Conservation (phyloP, 2,329 filamentous ascomycete genomes). For the Verticillium alfalfae region DNA sequence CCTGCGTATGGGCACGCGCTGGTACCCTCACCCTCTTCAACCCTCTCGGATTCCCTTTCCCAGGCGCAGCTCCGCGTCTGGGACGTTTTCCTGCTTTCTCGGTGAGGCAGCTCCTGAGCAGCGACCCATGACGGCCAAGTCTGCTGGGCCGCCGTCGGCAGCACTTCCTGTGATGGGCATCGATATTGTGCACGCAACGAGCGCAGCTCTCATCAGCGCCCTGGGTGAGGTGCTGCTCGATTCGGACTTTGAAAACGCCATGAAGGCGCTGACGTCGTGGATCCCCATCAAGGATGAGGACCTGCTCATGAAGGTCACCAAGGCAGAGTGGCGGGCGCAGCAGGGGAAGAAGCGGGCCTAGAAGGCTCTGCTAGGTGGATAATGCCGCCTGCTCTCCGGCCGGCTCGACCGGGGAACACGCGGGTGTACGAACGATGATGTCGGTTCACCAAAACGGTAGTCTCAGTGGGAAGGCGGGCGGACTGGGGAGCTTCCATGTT, state of each 20-base stretch:
- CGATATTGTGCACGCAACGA: constrained; percentile 84
- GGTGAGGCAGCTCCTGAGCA: constrained; percentile 61
- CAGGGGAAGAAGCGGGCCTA: constrained; percentile 38
- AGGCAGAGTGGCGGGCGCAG: constrained; percentile 75
- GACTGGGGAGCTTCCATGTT: neutral
- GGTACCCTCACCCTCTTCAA: constrained; percentile 98
- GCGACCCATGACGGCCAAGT: constrained; percentile 6
- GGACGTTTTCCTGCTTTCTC: constrained; percentile 97
- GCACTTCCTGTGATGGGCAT: constrained; percentile 49
- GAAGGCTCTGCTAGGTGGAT: constrained; percentile 31
- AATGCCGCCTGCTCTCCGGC: constrained; percentile 63
- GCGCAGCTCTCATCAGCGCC: constrained; percentile 84
- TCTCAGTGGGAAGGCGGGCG: too few species aligned
- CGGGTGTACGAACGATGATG: neutral
- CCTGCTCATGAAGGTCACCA: constrained; percentile 82
- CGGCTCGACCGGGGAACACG: too few species aligned
- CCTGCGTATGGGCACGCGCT: constrained; percentile 93
- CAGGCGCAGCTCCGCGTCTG: constrained; percentile 90
- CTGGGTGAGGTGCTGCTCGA: constrained; percentile 83
- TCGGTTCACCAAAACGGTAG: neutral
- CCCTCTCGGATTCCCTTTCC: constrained; percentile 84
- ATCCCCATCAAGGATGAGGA: constrained; percentile 93
- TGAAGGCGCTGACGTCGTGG: constrained; percentile 94
- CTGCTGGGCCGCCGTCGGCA: constrained; percentile 1
- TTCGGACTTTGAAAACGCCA: constrained; percentile 93